phyloP scores from a whole-genome alignment of 1,139 yeast genomes.

The Saccharomyces hybrid region DNA sequence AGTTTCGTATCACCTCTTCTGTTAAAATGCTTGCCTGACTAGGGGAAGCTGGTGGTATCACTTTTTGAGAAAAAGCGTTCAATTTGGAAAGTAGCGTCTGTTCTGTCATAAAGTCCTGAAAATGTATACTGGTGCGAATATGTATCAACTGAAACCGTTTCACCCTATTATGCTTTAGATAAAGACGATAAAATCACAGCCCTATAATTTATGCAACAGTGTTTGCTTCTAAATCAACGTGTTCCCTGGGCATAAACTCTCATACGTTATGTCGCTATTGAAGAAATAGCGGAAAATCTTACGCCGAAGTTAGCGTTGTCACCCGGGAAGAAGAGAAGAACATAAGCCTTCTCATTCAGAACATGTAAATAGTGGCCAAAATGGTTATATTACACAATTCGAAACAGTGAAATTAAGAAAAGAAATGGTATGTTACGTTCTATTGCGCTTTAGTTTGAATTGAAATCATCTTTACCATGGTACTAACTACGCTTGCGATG shows the following conservation, averaged over 20 bases:
- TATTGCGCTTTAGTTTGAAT: background rate
- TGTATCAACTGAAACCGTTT: background rate
- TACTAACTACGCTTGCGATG: conserved; percentile 3
- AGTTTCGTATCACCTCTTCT: conserved; percentile 11
- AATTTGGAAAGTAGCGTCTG: background rate
- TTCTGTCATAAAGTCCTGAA: background rate
- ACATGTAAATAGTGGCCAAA: background rate
- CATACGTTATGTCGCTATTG: background rate
- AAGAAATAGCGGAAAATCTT: background rate
- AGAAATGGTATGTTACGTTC: background rate
- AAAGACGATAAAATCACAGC: background rate
- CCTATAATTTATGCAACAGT: background rate
- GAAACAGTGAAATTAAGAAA: background rate
- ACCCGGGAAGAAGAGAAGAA: background rate
- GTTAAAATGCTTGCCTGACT: conserved; percentile 8
- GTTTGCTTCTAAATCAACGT: background rate
- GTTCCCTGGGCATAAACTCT: background rate
- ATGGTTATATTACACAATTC: background rate
- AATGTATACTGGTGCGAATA: background rate
- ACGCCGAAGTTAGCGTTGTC: background rate
- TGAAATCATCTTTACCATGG: background rate
- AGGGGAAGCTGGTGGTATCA: background rate
- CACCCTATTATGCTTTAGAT: background rate
- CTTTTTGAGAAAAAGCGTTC: background rate
- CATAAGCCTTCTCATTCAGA: background rate